Base-by-base conservation (phyloP, 768 basidiomycete genomes). In the Myochromella boudieri region DNA sequence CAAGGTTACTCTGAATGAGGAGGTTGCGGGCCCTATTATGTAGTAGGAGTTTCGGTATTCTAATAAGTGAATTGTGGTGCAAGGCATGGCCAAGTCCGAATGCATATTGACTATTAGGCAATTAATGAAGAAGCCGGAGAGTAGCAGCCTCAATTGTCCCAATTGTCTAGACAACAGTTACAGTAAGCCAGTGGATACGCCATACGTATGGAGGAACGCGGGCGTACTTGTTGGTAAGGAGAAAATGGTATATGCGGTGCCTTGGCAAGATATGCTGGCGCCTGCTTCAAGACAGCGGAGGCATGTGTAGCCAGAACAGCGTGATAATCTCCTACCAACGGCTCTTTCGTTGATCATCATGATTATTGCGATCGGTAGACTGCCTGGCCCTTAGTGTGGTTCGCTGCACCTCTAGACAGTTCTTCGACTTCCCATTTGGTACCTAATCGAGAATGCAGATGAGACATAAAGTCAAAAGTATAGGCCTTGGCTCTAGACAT, bases 171-270 rank as follows among this genome's bases (percentile, higher is more conserved):
- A 33, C 33, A 25, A 45, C 22, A 14, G 14, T 37, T 14, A 15
- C 14, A n/a, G n/a, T n/a, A n/a, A n/a, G n/a, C n/a, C n/a, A n/a
- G n/a, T n/a, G n/a, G n/a, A n/a, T n/a, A n/a, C n/a, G n/a, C n/a
- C n/a, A n/a, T n/a, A n/a, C n/a, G n/a, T n/a, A n/a, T n/a, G n/a
- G n/a, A 31, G 18, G 17, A 37, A 21, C 31, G 11, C 21, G 32
- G 44, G 28, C 44, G 22, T 33, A 37, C 44, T 45, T 45, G 44
- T 37, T 34, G 44, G 33, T 45, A 45, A n/a, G 44, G 44, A 37
- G 44, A 45, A 37, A 45, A 45, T 10, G 44, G 44, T 20, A 45
- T 45, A 22, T 45, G 24, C 12, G 33, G 44, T 7, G 44, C 24
- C 33, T 45, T 45, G 6, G 44, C 44, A 10, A 45, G 31, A 45